phyloP scores from a whole-genome alignment of 495 filamentous ascomycete species.

The Xylaria acuta region DNA sequence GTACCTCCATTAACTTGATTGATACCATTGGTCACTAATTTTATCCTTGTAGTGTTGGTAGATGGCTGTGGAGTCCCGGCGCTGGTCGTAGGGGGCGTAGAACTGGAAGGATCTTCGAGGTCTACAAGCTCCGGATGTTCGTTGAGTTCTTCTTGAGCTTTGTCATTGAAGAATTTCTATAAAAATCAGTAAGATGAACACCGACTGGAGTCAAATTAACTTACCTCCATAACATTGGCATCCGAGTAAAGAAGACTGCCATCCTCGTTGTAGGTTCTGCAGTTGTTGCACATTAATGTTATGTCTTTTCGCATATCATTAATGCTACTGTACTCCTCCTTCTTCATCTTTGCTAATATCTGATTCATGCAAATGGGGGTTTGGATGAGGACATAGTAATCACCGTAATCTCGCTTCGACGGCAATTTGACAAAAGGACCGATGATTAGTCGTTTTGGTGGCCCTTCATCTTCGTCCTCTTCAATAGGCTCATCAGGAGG shows the following conservation, averaged over 20 bases:
- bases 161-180: slow-evolving; percentile 70
- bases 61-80: slow-evolving; percentile 73
- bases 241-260: slow-evolving; percentile 88
- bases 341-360: slow-evolving; percentile 92
- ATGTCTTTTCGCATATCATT: slow-evolving; percentile 84
- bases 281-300: slow-evolving; percentile 83
- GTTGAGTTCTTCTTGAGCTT: slow-evolving; percentile 72
- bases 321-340: slow-evolving; percentile 83
- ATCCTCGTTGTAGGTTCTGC: slow-evolving; percentile 94
- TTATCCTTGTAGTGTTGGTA: slow-evolving; percentile 54
- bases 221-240: slow-evolving; percentile 91
- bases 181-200: slow-evolving; percentile 26
- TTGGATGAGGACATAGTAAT: slow-evolving; percentile 93
- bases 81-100: slow-evolving; percentile 68
- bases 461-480: slow-evolving; percentile 55
- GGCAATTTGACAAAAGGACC: slow-evolving; percentile 93
- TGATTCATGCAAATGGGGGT: slow-evolving; percentile 92
- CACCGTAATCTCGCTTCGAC: slow-evolving; percentile 82
- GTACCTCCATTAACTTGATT: slow-evolving; percentile 49
- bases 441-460: slow-evolving; percentile 75
- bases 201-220: slow-evolving; percentile 35
- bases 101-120: slow-evolving; percentile 66
- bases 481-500: slow-evolving; percentile 61
- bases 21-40: slow-evolving; percentile 62
- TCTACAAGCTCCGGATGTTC: slow-evolving; percentile 75